A percentile compares a stretch with the other conserved stretches of the same genome.
phyloP scores from a whole-genome alignment of 805 yeast genomes.

The Candida gorgasii region DNA sequence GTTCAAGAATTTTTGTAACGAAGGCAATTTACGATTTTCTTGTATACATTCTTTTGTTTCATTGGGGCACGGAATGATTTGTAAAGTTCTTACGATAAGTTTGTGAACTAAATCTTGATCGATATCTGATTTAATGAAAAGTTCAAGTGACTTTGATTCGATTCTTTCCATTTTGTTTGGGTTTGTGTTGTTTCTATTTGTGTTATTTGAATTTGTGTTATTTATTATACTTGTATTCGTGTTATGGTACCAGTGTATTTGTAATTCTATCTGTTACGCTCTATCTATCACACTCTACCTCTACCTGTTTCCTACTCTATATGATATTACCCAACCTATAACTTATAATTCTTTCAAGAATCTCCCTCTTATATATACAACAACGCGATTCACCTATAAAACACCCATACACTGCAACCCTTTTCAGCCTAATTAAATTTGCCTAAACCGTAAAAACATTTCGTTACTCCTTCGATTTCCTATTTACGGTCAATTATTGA shows the following conservation, averaged over 20 bases:
- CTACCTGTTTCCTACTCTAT: too few species aligned
- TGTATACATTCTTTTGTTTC: conserved; percentile 16
- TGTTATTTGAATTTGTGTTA: too few species aligned
- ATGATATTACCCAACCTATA: too few species aligned
- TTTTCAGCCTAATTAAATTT: neutral
- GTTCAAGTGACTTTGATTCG: conserved; percentile 45
- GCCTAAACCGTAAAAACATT: neutral
- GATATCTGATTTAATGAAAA: conserved; percentile 44
- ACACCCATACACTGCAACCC: neutral
- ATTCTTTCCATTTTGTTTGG: conserved; percentile 21
- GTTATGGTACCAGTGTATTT: neutral
- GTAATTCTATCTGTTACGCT: too few species aligned
- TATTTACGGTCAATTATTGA: neutral
- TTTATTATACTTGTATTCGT: too few species aligned
- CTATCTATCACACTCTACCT: too few species aligned
- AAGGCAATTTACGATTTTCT: conserved; percentile 53
- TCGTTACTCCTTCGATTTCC: neutral
- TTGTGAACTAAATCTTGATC: conserved; percentile 74
- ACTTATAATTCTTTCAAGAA: too few species aligned
- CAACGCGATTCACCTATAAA: neutral
- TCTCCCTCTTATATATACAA: neutral
- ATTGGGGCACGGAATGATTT: conserved; percentile 63
- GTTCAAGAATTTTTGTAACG: conserved; percentile 72
- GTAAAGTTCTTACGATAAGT: conserved; percentile 64
- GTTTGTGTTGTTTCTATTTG: too few species aligned